These are phyloP conservation scores for Amaranthus hypochondriacus DNA, from an alignment of 148 eudicot genomes.

Conservation along the genomic window DNA sequence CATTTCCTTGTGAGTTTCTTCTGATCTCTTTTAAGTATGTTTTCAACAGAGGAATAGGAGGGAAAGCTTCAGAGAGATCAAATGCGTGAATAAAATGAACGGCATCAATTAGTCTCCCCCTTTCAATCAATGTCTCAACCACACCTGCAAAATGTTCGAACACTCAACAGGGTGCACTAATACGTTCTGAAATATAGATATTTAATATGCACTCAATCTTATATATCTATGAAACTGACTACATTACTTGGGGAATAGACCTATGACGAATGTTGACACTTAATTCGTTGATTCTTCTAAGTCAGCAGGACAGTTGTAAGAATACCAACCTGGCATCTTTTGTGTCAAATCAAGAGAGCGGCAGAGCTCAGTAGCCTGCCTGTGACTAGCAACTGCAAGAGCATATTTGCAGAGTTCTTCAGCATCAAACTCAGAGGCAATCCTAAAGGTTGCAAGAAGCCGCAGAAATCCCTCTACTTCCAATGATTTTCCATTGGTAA, in stretches of 20 bases:
- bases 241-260: slow-evolving; percentile 9
- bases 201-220: no score
- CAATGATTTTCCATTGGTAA: slow-evolving; percentile 54
- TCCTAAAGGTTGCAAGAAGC: slow-evolving; percentile 67
- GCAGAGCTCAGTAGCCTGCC: slow-evolving; percentile 76
- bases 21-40: slow-evolving; percentile 50
- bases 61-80: slow-evolving; percentile 41
- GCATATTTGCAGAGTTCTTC: slow-evolving; percentile 66
- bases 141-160: slow-evolving; percentile 36
- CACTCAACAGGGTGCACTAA: background rate
- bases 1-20: slow-evolving; percentile 57
- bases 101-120: slow-evolving; percentile 47
- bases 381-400: slow-evolving; percentile 50
- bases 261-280: slow-evolving; percentile 14
- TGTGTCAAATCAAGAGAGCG: slow-evolving; percentile 60
- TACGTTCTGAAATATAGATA: no score
- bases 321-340: slow-evolving; percentile 75
- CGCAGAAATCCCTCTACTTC: slow-evolving; percentile 64
- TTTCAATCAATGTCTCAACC: slow-evolving; percentile 39
- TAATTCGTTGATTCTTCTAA: slow-evolving; percentile 17
- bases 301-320: slow-evolving; percentile 43
- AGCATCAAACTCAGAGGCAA: slow-evolving; percentile 59
- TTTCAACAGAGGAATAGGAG: slow-evolving; percentile 47
- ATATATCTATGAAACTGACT: background rate
- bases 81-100: slow-evolving; percentile 53